phyloP scores from a whole-genome alignment of 2,329 filamentous ascomycete species.

The Talaromyces funiculosus region DNA sequence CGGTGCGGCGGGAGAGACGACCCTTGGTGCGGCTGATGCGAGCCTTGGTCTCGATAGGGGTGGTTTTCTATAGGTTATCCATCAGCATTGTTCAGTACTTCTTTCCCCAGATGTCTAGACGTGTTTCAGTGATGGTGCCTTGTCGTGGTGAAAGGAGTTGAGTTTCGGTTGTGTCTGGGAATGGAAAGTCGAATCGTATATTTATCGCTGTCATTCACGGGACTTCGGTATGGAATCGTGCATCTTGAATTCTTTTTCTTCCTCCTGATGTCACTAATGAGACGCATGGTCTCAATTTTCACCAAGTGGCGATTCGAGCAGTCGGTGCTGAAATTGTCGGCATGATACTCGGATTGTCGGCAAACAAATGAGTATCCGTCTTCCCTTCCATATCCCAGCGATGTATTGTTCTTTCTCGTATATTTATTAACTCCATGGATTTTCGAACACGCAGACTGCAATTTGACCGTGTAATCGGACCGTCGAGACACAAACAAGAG shows the following conservation, averaged over 20 bases:
- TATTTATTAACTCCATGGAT: no score
- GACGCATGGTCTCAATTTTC: neutral
- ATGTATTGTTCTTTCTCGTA: neutral
- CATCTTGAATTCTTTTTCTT: neutral
- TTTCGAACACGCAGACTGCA: neutral
- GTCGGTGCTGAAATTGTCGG: neutral
- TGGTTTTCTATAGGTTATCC: slow-evolving; percentile 62
- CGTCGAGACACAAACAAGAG: neutral
- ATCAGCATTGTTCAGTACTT: neutral
- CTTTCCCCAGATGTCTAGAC: neutral
- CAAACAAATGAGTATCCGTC: neutral
- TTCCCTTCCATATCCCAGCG: neutral
- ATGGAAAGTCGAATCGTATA: no score
- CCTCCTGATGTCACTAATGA: neutral
- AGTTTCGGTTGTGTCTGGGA: neutral
- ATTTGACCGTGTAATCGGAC: neutral
- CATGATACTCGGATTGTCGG: no score
- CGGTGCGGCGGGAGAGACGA: slow-evolving; percentile 91
- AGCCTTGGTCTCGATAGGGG: slow-evolving; percentile 67
- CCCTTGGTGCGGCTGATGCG: slow-evolving; percentile 85
- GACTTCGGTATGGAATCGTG: neutral
- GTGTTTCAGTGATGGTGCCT: neutral
- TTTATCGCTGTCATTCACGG: neutral
- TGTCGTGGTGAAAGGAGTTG: neutral
- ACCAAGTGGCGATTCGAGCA: neutral